Conservation (phyloP, 169 alveolate species). For the Eimeria sp. region DNA sequence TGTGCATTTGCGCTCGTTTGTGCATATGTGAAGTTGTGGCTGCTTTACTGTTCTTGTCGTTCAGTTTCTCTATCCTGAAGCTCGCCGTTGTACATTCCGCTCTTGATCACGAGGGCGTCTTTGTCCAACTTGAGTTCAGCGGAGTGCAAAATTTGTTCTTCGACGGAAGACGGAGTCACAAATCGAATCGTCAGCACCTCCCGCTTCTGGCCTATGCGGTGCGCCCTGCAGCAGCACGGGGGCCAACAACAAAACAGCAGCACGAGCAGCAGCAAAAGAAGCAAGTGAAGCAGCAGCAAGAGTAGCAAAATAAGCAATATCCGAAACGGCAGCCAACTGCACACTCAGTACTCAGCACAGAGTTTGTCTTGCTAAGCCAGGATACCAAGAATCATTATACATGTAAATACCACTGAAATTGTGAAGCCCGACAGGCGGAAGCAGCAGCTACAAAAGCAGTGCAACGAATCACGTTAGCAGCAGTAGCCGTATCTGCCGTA, state of each 20-base stretch:
- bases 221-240: slow-evolving; percentile 91
- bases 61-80: slow-evolving; percentile 69
- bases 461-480: no score
- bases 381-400: no score
- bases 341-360: no score
- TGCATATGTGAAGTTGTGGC: no score
- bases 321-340: neutral
- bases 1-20: neutral
- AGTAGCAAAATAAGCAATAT: neutral
- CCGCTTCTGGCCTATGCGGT: slow-evolving; percentile 97
- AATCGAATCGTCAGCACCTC: slow-evolving; percentile 95
- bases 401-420: no score
- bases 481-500: no score
- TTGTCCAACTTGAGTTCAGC: slow-evolving; percentile 91
- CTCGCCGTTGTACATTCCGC: slow-evolving; percentile 88
- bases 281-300: neutral
- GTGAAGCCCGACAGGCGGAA: no score
- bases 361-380: no score
- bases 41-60: slow-evolving; percentile 56
- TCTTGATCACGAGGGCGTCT: slow-evolving; percentile 87
- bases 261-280: slow-evolving; percentile 91
- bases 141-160: slow-evolving; percentile 96
- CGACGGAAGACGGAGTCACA: slow-evolving; percentile 96
- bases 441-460: no score
- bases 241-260: slow-evolving; percentile 10